phyloP scores from a whole-genome alignment of 139 green algal genomes.

The Micractinium conductrix region DNA sequence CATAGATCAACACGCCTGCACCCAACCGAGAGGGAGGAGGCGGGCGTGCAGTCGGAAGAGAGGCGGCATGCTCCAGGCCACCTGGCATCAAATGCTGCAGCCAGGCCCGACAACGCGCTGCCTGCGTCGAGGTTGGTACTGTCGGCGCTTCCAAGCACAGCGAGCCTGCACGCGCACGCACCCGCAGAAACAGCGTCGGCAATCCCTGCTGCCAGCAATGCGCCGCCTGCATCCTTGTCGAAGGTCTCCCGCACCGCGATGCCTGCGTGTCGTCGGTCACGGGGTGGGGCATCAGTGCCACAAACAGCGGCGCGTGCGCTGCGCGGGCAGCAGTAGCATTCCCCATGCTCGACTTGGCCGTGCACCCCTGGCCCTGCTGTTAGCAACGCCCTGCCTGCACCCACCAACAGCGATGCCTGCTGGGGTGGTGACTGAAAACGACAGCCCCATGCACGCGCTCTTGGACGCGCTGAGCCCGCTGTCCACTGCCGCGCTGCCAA shows the following conservation, averaged over 20 bases:
- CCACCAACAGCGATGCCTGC: conserved; percentile 65
- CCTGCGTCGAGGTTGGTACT: no score
- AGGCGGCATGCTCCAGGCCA: no score
- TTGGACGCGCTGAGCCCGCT: conserved; percentile 36
- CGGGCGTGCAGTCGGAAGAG: no score
- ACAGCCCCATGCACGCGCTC: conserved; percentile 40
- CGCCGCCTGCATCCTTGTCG: conserved; percentile 34
- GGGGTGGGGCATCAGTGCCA: neutral
- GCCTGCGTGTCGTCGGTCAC: conserved; percentile 4
- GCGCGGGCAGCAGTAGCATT: neutral
- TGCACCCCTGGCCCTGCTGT: neutral
- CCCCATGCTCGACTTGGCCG: no score
- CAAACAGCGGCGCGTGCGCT: neutral
- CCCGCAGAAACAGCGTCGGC: conserved; percentile 67
- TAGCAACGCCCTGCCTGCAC: neutral
- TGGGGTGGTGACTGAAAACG: conserved; percentile 67
- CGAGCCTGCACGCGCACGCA: no score
- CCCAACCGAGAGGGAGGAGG: no score
- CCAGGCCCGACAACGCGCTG: no score
- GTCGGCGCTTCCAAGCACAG: no score
- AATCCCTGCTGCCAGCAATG: conserved; percentile 54
- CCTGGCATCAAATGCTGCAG: no score
- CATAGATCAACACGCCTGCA: conserved; percentile 75
- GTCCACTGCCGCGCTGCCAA: conserved; percentile 54
- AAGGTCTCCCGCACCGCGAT: conserved; percentile 57